Evolutionary conservation across 768 basidiomycete genomes (phyloP), one percentile per base, ranked within the genome.

Genomic region (Tricholoma flavovirens): DNA sequence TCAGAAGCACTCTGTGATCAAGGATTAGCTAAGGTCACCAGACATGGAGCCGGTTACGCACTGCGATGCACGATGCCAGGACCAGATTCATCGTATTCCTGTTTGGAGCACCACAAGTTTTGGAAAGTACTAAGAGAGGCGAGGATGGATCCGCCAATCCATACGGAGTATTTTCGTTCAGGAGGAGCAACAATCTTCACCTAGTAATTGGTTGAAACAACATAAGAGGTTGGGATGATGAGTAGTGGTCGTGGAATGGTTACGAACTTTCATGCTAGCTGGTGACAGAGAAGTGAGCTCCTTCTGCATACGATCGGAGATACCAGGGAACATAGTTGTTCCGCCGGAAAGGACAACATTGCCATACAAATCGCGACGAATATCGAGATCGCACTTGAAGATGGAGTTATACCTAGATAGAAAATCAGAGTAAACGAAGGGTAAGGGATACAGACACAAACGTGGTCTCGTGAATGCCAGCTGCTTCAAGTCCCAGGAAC

Each of bases 261-360:
- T 24, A 68, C 77, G 29, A 35, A 77, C 80, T 84, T 93, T 95
- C 88, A 95, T 88, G 75, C 87, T 90, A 56, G 88, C 81, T 24
- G 93, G 93, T 55, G 88, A 82, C 62, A 94, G 79, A 19, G 86
- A 77, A 19, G 88, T 88, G 69, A 96, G 78, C 76, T 96, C 93
- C 80, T 93, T 93, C 73, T 92, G 89, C 90, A 96, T 91, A 66
- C 93, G 88, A 74, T 96, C 93, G 63, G 92, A 84, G 65, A 96
- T 94, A 78, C 93, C 93, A 63, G 90, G 86, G 88, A 93, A 94
- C 92, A 95, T 94, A 67, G 91, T 93, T 59, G 90, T 90, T 68
- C 92, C 92, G 67, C 92, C 92, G 54, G 88, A 90, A 58, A 93
- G 81, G 55, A 92, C 90, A 59, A 93, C 83, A 75, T 92, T 92